Evolutionary conservation across 306 rosid genomes (phyloP), one percentile per base, ranked within the genome.

Genomic region (Glycine latifolia): DNA sequence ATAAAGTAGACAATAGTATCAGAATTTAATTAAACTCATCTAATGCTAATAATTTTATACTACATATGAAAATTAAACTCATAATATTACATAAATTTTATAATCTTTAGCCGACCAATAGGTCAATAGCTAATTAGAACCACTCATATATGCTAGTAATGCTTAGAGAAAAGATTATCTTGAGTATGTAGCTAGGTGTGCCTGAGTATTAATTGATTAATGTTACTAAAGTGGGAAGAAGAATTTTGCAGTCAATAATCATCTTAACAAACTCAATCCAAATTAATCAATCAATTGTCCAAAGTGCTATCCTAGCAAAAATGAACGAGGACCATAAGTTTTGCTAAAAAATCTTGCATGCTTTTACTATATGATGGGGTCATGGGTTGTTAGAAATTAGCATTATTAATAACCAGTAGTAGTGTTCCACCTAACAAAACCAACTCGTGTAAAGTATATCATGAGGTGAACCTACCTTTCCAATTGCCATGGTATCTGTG

Each of bases 401-500:
- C 39, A 46, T 67, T 6, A 58, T 43, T 48, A 67, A 8, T n/a
- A n/a, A 37, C 3, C 15, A 33, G 6, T 7, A 39, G 6, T 6
- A 67, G 5, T 1, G 77, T 78, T 67, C 47, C 81, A 84, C 71
- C 89, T 67, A 82, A 83, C 79, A 60, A 26, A 74, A 69, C 67
- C 10, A 46, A 73, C 50, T 37, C 0, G 11, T 13, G 31, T 26
- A 26, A 26, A 61, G 13, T 47, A 79, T 39, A 79, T 13, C 8
- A n/a, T 9, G 16, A 39, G 56, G 16, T 17, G 13, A 33, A 75
- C 33, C 76, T 80, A 71, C 59, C 71, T 69, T 53, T 80, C 82
- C 75, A 43, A 85, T 74, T 79, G 35, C 20, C 39, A 15, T 35
- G 52, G 72, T 58, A 11, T 33, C 7, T 53, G 43, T 53, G 43